A percentile compares a stretch with the other conserved stretches of the same genome.
These are phyloP conservation scores for Tulasnella sp. DNA, from an alignment of 768 basidiomycete species.

Conservation along the genomic window DNA sequence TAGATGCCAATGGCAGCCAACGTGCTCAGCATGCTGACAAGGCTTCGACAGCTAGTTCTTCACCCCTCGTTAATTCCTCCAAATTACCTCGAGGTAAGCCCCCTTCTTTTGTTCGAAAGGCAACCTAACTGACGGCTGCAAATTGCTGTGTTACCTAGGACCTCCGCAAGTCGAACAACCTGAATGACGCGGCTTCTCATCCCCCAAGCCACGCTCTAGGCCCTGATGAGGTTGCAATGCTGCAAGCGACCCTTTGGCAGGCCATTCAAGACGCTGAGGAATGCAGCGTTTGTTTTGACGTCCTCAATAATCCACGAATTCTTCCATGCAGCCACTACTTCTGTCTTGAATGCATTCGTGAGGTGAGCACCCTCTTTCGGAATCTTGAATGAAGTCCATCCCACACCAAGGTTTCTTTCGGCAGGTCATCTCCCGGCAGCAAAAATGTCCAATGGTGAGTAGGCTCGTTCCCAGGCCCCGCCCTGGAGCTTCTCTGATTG, in stretches of 20 bases:
- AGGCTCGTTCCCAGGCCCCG: neutral
- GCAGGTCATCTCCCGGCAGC: constrained; percentile 64
- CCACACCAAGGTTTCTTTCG: constrained; percentile 32
- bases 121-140: neutral
- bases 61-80: constrained; percentile 72
- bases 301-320: constrained; percentile 57
- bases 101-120: neutral
- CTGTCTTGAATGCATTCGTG: constrained; percentile 53
- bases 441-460: constrained; percentile 75
- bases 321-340: constrained; percentile 70
- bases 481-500: neutral
- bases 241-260: constrained; percentile 58
- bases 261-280: constrained; percentile 79
- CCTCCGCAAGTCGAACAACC: constrained; percentile 15
- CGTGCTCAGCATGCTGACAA: constrained; percentile 77
- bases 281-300: constrained; percentile 48
- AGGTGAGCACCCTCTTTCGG: constrained; percentile 12
- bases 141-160: neutral
- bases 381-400: neutral
- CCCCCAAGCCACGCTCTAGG: constrained; percentile 41
- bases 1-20: constrained; percentile 55
- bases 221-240: constrained; percentile 49
- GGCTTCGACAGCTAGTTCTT: constrained; percentile 75
- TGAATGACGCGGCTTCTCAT: constrained; percentile 2
- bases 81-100: constrained; percentile 59